phyloP scores from a whole-genome alignment of 2,329 filamentous ascomycete genomes.

The Pseudogymnoascus sp. region DNA sequence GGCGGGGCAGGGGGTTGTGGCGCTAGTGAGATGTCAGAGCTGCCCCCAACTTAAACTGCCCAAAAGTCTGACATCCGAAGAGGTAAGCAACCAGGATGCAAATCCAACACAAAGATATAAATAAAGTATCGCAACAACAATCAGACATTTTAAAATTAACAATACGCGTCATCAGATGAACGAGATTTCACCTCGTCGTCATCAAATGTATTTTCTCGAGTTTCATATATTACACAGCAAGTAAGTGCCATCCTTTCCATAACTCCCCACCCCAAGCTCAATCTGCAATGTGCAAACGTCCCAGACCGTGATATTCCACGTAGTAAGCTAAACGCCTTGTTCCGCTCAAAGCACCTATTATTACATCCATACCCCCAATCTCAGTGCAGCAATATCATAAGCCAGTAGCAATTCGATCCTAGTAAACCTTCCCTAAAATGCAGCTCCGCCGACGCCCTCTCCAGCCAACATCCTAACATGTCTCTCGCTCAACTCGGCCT shows the following conservation, averaged over 20 bases:
- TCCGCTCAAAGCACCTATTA: neutral
- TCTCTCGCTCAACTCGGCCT: constrained; percentile 28
- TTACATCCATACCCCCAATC: neutral
- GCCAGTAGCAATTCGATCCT: neutral
- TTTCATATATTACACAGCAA: neutral
- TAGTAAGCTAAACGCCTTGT: constrained; percentile 3
- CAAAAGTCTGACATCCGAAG: neutral
- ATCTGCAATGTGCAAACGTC: neutral
- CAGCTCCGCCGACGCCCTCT: constrained; percentile 28
- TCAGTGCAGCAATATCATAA: neutral
- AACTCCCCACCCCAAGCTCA: neutral
- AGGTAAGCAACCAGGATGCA: neutral
- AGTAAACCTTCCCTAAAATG: constrained; percentile 21
- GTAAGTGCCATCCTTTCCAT: neutral
- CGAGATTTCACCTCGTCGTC: neutral
- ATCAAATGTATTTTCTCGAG: neutral
- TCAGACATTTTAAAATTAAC: neutral
- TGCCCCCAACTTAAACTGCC: neutral
- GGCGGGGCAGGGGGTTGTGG: neutral
- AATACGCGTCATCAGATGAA: neutral
- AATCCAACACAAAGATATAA: neutral
- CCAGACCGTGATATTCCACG: neutral
- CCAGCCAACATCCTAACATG: constrained; percentile 29
- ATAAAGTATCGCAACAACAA: neutral
- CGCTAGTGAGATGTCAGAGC: neutral